Percentiles rank a stretch among this genome's conserved stretches.
Evolutionary conservation across 108 stramenopile species (phyloP).

Genomic region (Discostella pseudostelligera): DNA sequence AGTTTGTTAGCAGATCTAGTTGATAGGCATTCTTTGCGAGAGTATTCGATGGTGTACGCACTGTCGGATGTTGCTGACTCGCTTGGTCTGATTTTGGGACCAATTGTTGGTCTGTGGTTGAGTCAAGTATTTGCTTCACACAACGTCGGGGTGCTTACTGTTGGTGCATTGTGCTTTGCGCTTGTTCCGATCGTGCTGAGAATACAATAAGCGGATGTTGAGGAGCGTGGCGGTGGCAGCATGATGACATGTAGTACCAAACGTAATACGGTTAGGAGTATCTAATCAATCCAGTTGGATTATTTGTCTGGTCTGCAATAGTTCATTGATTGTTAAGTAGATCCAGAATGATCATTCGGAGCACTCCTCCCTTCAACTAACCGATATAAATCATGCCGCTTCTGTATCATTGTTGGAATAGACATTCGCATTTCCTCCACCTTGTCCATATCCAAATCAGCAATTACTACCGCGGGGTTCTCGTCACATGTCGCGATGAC

Average conservation of each 20-base stretch:
- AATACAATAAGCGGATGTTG: slow-evolving; percentile 8
- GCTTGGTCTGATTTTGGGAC: slow-evolving; percentile 35
- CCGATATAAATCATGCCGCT: slow-evolving; percentile 74
- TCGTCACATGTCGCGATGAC: slow-evolving; percentile 92
- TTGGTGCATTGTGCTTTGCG: slow-evolving; percentile 18
- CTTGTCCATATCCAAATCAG: slow-evolving; percentile 85
- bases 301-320: too few species aligned
- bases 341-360: too few species aligned
- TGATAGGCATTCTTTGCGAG: slow-evolving; percentile 19
- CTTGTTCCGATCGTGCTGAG: slow-evolving; percentile 24
- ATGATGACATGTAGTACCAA: too few species aligned
- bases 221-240: too few species aligned
- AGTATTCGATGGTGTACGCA: slow-evolving; percentile 39
- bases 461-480: slow-evolving; percentile 76
- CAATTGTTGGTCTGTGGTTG: slow-evolving; percentile 26
- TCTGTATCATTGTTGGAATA: slow-evolving; percentile 77
- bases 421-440: slow-evolving; percentile 80
- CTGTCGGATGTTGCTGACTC: slow-evolving; percentile 39
- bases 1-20: slow-evolving; percentile 38
- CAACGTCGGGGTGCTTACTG: slow-evolving; percentile 19
- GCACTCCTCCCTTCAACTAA: slow-evolving; percentile 36
- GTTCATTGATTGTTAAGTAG: too few species aligned
- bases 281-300: too few species aligned
- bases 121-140: slow-evolving; percentile 19
- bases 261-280: too few species aligned